These are phyloP conservation scores for Xylaria scruposa DNA, from an alignment of 495 filamentous ascomycete genomes.

Conservation along the genomic window DNA sequence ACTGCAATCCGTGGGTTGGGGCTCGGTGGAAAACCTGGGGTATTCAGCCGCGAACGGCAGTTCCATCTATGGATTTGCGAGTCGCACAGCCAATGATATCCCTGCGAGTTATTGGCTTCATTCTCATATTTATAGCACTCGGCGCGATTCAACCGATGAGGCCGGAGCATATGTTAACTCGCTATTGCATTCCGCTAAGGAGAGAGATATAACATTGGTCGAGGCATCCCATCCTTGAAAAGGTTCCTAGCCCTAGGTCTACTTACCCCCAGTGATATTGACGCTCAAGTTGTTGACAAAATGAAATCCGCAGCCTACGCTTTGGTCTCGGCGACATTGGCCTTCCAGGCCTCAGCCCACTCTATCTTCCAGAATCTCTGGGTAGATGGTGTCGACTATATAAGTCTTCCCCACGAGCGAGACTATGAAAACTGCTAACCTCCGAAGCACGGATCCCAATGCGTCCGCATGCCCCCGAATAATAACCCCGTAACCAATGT, in stretches of 20 bases:
- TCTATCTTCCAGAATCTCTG: slow-evolving; percentile 47
- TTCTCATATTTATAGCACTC: slow-evolving; percentile 30
- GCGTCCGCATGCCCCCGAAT: slow-evolving; percentile 43
- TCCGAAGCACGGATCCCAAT: slow-evolving; percentile 35
- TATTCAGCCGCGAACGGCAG: slow-evolving; percentile 40
- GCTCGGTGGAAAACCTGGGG: slow-evolving; percentile 34
- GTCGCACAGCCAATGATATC: slow-evolving; percentile 36
- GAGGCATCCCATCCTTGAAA: background rate
- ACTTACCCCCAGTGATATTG: slow-evolving; percentile 5
- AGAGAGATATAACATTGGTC: slow-evolving; percentile 16
- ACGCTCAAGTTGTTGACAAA: slow-evolving; percentile 27
- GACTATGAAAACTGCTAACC: slow-evolving; percentile 24
- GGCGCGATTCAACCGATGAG: slow-evolving; percentile 34
- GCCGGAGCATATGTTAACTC: slow-evolving; percentile 27
- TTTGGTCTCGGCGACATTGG: slow-evolving; percentile 35
- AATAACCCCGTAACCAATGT: slow-evolving; percentile 52
- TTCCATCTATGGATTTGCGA: slow-evolving; percentile 13
- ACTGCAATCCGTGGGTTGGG: slow-evolving; percentile 16
- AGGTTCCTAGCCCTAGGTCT: slow-evolving; percentile 9
- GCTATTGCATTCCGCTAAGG: slow-evolving; percentile 3
- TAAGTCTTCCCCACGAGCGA: slow-evolving; percentile 32
- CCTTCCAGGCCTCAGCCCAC: slow-evolving; percentile 44
- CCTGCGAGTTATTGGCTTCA: slow-evolving; percentile 30
- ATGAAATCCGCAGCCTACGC: slow-evolving; percentile 44
- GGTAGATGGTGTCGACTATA: slow-evolving; percentile 48